Evolutionary conservation across 805 yeast species (phyloP), one percentile per base, ranked within the genome.

Genomic region (Zygosaccharomyces siamensis): DNA sequence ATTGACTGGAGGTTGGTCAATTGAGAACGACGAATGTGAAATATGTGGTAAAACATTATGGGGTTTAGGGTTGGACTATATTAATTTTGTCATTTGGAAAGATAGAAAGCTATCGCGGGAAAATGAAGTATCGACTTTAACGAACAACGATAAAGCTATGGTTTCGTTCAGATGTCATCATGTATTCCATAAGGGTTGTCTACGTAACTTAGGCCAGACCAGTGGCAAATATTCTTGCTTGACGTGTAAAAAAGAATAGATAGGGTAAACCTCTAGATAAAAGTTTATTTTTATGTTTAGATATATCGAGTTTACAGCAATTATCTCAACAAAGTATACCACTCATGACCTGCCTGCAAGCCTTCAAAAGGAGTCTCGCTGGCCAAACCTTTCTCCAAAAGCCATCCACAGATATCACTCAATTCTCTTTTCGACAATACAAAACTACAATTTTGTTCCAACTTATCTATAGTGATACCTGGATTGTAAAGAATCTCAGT

Each of bases 41-140:
- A 78, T 84, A 0, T 90, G 97, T 65, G 90, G 88, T 1, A 81
- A 80, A 52, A 70, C 70, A 18, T 68, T 89, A 30, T 83, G 89
- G 81, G 96, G 97, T 0, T 63, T 78, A 1, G 79, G 80, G 1
- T 61, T 85, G 2, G 69, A 74, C 21, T 69, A 78, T 2, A 72
- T 68, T 7, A 72, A 76, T 35, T 77, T 77, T 46, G 72, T 73
- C 38, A 70, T 76, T 3, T 85, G 90, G 90, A 84, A 80, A 57
- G 71, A 72, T 24, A 59, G 51, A 43, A 64, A 63, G 39, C 59
- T 67, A 48, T 57, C 67, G 7, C 64, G 69, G 47, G 52, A 50
- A 2, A 39, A 47, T 18, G 31, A 3, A 18, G 14, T 28, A 3
- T 24, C 18, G 5, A 40, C 26, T 3, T 5, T 33, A n/a, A 38